Base-by-base conservation (phyloP, 208 protist species). In the Trypanosoma boissoni region DNA sequence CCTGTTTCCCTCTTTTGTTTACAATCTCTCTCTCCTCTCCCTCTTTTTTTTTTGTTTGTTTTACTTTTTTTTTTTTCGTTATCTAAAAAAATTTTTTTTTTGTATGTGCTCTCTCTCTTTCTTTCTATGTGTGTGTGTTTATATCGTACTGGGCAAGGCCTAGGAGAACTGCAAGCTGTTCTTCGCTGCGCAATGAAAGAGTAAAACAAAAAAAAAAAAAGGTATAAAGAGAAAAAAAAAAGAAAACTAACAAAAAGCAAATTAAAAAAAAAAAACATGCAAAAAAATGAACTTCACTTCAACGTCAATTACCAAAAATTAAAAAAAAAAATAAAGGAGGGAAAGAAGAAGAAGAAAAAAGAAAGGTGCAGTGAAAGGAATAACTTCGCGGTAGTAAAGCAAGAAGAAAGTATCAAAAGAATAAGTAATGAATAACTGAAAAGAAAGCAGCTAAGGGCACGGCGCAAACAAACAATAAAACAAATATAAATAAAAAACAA, bases 131-230 rank as follows among this genome's bases (percentile, higher is more conserved):
- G 6, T 39, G 6, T 39, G 6, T 39, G 8, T 39, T 39, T 39
- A 16, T 12, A 16, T 39, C 12, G 6, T n/a, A n/a, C n/a, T n/a
- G n/a, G n/a, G n/a, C n/a, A n/a, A n/a, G n/a, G n/a, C n/a, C n/a
- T n/a, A n/a, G n/a, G n/a, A n/a, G n/a, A n/a, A n/a, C n/a, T n/a
- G n/a, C n/a, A n/a, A n/a, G n/a, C 34, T 12, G 8, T 12, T 39
- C 12, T 39, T 39, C 34, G 12, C 12, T 12, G 34, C 6, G 12
- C 12, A 6, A 39, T 16, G 34, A 39, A 10, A 10, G 45, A 10
- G 28, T 12, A 57, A 24, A 20, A 57, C 32, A 73, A 44, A 8
- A 44, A 54, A 14, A 62, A 55, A 26, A 69, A 60, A 18, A 39
- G 24, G 20, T 27, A 14, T 21, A 45, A n/a, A 14, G 20, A 53